Conservation (phyloP, 2,329 filamentous ascomycete species). For the Escovopsis sp. region DNA sequence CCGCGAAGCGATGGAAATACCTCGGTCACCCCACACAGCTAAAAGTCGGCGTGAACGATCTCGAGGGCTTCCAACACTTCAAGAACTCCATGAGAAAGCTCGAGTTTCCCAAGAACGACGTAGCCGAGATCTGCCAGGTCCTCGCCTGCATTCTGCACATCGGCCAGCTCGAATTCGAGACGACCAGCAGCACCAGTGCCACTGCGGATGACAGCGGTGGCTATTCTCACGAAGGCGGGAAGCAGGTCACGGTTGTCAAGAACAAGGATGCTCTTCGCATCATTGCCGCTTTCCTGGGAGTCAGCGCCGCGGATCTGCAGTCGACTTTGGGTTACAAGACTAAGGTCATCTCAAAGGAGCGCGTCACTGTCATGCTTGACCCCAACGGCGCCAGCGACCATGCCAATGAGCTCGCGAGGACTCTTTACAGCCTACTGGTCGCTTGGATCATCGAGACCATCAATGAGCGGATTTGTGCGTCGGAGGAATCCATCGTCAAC, state of each 20-base stretch:
- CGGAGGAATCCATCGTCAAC: conserved; percentile 80
- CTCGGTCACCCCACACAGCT: conserved; percentile 92
- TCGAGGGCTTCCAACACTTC: conserved; percentile 92
- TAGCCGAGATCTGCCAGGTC: conserved; percentile 93
- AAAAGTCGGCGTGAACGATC: conserved; percentile 92
- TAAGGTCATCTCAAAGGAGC: conserved; percentile 88
- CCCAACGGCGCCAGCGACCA: conserved; percentile 79
- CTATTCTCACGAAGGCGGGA: conserved; percentile 87
- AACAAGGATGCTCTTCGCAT: conserved; percentile 83
- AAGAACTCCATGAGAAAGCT: conserved; percentile 89
- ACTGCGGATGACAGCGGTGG: conserved; percentile 85
- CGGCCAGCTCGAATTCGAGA: conserved; percentile 88
- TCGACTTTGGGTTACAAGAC: conserved; percentile 87
- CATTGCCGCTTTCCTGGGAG: conserved; percentile 87
- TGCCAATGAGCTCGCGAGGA: conserved; percentile 85
- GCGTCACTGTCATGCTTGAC: conserved; percentile 97
- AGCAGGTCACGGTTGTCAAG: conserved; percentile 72
- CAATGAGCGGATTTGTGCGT: conserved; percentile 77
- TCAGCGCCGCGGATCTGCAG: conserved; percentile 68
- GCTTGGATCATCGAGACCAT: conserved; percentile 87
- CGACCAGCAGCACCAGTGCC: conserved; percentile 61
- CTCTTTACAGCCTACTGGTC: conserved; percentile 84
- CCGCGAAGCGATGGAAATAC: conserved; percentile 83
- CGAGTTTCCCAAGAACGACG: conserved; percentile 84
- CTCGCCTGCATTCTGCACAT: conserved; percentile 92